Conservation (phyloP, 2,329 filamentous ascomycete genomes). For the Xylariaceae sp. region DNA sequence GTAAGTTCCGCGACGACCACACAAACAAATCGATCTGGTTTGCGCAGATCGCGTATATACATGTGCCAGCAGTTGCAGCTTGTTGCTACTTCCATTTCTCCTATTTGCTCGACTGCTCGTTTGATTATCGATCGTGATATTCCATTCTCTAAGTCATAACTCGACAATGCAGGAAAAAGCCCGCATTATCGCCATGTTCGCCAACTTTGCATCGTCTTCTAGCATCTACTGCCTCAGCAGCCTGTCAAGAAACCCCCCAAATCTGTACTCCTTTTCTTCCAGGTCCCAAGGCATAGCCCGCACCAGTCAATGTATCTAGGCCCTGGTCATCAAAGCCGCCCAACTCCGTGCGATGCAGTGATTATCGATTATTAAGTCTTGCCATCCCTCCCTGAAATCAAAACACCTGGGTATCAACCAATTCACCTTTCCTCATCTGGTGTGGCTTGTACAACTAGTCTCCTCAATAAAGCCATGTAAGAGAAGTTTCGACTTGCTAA, state of each 20-base stretch:
- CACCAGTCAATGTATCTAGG: conserved; percentile 15
- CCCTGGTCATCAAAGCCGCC: background rate
- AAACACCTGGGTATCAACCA: conserved; percentile 12
- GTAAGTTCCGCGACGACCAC: too few species aligned
- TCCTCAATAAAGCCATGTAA: background rate
- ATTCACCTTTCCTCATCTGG: background rate
- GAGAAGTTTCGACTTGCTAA: conserved; percentile 9
- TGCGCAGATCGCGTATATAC: too few species aligned
- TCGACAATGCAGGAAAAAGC: too few species aligned
- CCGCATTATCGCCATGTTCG: too few species aligned
- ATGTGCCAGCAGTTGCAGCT: too few species aligned
- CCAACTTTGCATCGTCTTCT: background rate
- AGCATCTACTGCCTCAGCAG: background rate
- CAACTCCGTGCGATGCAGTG: conserved; percentile 17
- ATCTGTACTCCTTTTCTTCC: background rate
- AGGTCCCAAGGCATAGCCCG: background rate
- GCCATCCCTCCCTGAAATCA: background rate
- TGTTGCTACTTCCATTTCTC: too few species aligned
- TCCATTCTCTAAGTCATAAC: too few species aligned
- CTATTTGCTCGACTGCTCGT: too few species aligned
- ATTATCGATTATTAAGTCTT: conserved; percentile 1
- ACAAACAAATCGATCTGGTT: too few species aligned
- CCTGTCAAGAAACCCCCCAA: background rate
- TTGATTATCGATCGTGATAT: too few species aligned
- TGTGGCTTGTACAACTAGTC: background rate